Evolutionary conservation across 2,329 filamentous ascomycete species (phyloP), one percentile per base, ranked within the genome.

Genomic region (Fusarium marasasianum): DNA sequence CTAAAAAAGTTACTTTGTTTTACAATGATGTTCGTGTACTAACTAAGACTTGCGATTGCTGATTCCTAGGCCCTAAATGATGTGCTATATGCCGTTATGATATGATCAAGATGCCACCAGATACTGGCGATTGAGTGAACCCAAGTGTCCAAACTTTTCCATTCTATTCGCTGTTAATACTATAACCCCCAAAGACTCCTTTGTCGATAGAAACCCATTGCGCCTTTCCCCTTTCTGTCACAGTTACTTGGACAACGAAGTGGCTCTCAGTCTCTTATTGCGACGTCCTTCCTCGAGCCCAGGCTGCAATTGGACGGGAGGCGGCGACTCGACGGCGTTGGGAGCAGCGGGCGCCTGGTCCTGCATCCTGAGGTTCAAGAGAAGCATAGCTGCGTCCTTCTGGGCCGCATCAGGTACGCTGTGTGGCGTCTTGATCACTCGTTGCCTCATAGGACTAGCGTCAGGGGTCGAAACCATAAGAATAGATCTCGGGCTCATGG

Each of bases 341-440:
- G 66, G 37, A 35, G 44, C 18, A 18, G 58, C 60, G 31, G 43
- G 26, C 7, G 41, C 48, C 24, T 69, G 70, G 9, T 70, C 65
- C 8, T 56, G 71, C 51, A 66, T 75, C 26, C 66, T 70, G 33
- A 76, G 67, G 38, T 69, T 75, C 37, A 79, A 66, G 10, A 79
- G 71, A n/a, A 78, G 69, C 40, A 79, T 63, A 18, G 76, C 77
- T 13, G 77, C 76, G 29, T 74, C 65, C 48, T 76, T 67, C 48
- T 77, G 70, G 12, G 68, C 66, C 8, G 50, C 26, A 53, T 77
- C 75, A 14, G 65, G 40, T 38, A 31, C 45, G 11, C 33, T 53
- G 12, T 48, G 55, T 13, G 40, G 64, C 24, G 56, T 47, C 41
- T 47, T 53, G 1, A 17, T 43, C 35, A 31, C 57, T 55, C 58